Evolutionary conservation across 352 stramenopile species (phyloP).

Genomic region (Blastocystis sp.): DNA sequence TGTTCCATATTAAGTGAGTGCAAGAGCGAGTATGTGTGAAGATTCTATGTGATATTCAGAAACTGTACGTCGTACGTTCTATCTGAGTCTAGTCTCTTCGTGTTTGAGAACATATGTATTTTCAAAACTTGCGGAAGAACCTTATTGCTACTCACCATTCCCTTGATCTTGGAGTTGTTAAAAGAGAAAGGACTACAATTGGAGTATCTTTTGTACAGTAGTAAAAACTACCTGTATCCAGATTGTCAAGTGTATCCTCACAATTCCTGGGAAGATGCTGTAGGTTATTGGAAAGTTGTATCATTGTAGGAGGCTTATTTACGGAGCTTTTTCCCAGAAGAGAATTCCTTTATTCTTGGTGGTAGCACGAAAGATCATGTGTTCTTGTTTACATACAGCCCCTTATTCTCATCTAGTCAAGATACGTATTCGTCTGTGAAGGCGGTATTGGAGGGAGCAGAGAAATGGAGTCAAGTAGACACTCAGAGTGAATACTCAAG

Average conservation of each 20-base stretch:
- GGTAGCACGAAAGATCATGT: not conserved
- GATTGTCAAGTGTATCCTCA: constrained; percentile 93
- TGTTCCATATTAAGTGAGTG: constrained; percentile 91
- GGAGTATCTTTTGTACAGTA: constrained; percentile 93
- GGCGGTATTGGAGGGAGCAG: not conserved
- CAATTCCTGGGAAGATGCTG: constrained; percentile 86
- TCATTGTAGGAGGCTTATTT: constrained; percentile 60
- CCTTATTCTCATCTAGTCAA: not conserved
- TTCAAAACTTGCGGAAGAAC: constrained; percentile 99
- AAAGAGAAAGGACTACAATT: constrained; percentile 82
- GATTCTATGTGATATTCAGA: constrained; percentile 74
- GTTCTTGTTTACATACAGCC: constrained; percentile 55
- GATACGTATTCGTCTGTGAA: not conserved
- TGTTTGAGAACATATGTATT: constrained; percentile 95
- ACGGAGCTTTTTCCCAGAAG: constrained; percentile 74
- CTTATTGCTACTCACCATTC: constrained; percentile 30
- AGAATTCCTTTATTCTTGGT: constrained; percentile 74
- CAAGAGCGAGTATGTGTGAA: constrained; percentile 88
- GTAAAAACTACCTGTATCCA: constrained; percentile 98
- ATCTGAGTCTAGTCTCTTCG: constrained; percentile 92
- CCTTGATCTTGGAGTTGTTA: constrained; percentile 32
- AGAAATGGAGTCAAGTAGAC: not conserved
- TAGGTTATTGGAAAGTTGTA: not conserved
- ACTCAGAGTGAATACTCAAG: not conserved
- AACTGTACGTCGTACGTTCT: constrained; percentile 71